Evolutionary conservation across 2,329 filamentous ascomycete species (phyloP).

Genomic region (Hymenoscyphus albidus): DNA sequence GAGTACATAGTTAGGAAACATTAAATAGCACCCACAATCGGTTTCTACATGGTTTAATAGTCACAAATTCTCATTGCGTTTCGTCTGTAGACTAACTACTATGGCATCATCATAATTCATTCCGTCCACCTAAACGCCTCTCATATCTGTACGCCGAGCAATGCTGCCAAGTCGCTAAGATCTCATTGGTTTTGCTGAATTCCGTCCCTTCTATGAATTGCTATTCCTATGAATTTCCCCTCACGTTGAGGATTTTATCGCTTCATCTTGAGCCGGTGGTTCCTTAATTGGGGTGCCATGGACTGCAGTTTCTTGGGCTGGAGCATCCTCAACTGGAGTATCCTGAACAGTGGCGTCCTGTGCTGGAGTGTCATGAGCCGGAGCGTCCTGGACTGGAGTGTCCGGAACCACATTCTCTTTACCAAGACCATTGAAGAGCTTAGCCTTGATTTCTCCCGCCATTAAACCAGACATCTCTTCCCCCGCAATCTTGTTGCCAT

Average conservation of each 20-base stretch:
- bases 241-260: background rate
- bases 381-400: background rate
- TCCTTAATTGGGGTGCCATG: no score
- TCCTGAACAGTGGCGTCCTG: background rate
- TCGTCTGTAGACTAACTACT: constrained; percentile 10
- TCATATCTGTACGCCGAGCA: constrained; percentile 20
- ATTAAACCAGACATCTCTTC: constrained; percentile 46
- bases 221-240: background rate
- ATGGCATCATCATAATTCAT: constrained; percentile 17
- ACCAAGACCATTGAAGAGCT: constrained; percentile 42
- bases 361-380: background rate
- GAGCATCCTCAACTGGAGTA: no score
- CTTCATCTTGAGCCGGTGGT: background rate
- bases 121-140: constrained; percentile 22
- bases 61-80: background rate
- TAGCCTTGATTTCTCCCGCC: constrained; percentile 46
- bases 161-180: constrained; percentile 14
- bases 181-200: constrained; percentile 3
- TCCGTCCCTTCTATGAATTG: background rate
- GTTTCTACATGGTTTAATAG: no score
- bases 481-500: constrained; percentile 53
- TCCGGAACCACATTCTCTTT: constrained; percentile 2
- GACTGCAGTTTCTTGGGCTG: no score
- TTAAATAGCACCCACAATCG: no score
- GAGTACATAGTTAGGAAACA: no score